Percentiles rank a stretch among this genome's conserved stretches.
Evolutionary conservation across 371 early-diverging fungal genomes (phyloP).

Genomic region (Umbelopsis sp.): DNA sequence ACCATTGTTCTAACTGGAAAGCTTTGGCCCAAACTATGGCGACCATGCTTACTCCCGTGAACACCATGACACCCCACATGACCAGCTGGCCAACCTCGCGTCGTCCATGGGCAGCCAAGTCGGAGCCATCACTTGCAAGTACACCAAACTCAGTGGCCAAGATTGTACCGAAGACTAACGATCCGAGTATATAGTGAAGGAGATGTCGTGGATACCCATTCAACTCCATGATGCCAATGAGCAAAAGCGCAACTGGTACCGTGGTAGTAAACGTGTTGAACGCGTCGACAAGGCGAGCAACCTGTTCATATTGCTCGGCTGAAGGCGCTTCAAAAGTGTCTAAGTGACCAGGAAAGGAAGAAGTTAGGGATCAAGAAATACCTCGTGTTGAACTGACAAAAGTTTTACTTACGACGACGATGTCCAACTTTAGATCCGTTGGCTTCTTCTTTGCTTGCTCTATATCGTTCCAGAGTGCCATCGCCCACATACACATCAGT

Average conservation of each 20-base stretch:
- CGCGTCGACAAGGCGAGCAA: constrained; percentile 18
- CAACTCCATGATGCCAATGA: constrained; percentile 18
- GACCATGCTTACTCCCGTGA: constrained; percentile 15
- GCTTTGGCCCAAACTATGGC: constrained; percentile 17
- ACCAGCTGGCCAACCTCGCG: constrained; percentile 15
- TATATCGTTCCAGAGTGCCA: constrained; percentile 12
- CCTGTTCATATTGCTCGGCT: constrained; percentile 8
- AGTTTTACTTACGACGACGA: constrained; percentile 2
- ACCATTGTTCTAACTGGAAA: not conserved
- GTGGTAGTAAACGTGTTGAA: constrained; percentile 18
- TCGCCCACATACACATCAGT: constrained; percentile 20
- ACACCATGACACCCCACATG: constrained; percentile 19
- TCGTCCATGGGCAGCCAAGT: constrained; percentile 11
- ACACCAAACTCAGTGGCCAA: constrained; percentile 13
- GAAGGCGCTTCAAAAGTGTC: constrained; percentile 10
- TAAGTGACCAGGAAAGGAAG: not conserved
- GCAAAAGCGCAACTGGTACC: constrained; percentile 10
- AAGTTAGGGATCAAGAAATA: not conserved
- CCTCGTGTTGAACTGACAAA: not conserved
- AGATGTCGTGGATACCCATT: constrained; percentile 12
- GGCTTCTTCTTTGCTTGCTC: constrained; percentile 4
- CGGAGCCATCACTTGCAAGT: constrained; percentile 7
- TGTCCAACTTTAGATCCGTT: not conserved
- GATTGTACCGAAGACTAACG: not conserved
- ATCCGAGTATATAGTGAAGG: constrained; percentile 13